Conservation (phyloP, 2,329 filamentous ascomycete genomes). For the Hymenoscyphus infarciens region DNA sequence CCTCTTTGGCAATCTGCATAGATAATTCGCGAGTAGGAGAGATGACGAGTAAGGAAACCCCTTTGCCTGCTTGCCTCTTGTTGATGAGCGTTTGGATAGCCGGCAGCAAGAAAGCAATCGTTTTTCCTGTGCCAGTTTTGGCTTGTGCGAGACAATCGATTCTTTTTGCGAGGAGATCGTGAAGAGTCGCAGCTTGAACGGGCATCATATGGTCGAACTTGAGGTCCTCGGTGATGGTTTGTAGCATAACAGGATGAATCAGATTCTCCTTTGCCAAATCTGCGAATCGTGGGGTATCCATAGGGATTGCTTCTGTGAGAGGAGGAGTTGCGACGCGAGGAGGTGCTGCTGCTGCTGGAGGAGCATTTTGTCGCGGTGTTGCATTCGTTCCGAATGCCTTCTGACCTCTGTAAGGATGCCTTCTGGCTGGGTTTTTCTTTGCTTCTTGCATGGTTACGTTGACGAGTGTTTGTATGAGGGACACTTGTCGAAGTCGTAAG, state of each 20-base stretch:
- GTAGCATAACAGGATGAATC: slow-evolving; percentile 45
- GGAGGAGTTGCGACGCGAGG: slow-evolving; percentile 35
- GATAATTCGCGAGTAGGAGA: slow-evolving; percentile 80
- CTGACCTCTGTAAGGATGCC: slow-evolving; percentile 27
- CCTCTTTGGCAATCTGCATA: slow-evolving; percentile 77
- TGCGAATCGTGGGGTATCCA: slow-evolving; percentile 45
- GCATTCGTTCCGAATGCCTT: slow-evolving; percentile 24
- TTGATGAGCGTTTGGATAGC: slow-evolving; percentile 67
- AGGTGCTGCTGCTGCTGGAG: slow-evolving; percentile 7
- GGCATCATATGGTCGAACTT: slow-evolving; percentile 83
- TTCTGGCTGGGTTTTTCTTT: slow-evolving; percentile 23
- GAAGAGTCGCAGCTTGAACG: slow-evolving; percentile 82
- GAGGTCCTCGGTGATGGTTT: slow-evolving; percentile 68
- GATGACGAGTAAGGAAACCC: slow-evolving; percentile 67
- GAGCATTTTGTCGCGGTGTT: slow-evolving; percentile 19
- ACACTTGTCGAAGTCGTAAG: slow-evolving; percentile 16
- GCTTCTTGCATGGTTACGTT: slow-evolving; percentile 26
- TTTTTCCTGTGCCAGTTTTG: slow-evolving; percentile 96
- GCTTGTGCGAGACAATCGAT: slow-evolving; percentile 77
- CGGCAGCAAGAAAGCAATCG: slow-evolving; percentile 86
- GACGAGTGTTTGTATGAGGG: slow-evolving; percentile 21
- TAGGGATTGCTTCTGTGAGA: slow-evolving; percentile 39
- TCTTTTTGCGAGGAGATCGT: slow-evolving; percentile 67
- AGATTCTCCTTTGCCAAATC: slow-evolving; percentile 42
- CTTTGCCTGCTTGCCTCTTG: slow-evolving; percentile 41